These are phyloP conservation scores for Pseudoturritis turrita DNA, from an alignment of 345 rosid genomes.

Conservation along the genomic window DNA sequence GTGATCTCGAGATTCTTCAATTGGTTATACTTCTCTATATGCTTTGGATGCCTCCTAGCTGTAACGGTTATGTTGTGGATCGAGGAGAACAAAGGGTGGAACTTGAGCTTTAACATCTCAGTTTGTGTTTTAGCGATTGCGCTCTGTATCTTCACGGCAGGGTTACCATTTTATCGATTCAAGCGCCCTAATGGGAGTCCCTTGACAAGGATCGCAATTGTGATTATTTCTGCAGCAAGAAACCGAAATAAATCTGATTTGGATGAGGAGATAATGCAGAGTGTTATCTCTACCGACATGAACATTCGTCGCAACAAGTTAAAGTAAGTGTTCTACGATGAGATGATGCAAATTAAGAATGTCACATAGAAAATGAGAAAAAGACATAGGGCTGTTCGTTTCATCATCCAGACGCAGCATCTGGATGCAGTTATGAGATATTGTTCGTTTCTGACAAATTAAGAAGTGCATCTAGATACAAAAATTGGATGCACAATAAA, in stretches of 20 bases:
- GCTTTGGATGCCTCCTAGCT: slow-evolving; percentile 39
- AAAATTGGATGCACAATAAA: no score
- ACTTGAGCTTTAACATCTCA: slow-evolving; percentile 38
- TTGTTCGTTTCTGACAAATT: no score
- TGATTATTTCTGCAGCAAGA: slow-evolving; percentile 31
- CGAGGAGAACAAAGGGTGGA: slow-evolving; percentile 49
- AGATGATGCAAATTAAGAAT: neutral
- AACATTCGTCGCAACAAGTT: slow-evolving; percentile 16
- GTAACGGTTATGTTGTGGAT: slow-evolving; percentile 49
- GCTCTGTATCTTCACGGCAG: slow-evolving; percentile 30
- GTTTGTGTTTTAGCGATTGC: slow-evolving; percentile 20
- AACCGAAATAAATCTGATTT: slow-evolving; percentile 26
- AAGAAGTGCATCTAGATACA: no score
- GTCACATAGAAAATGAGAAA: neutral
- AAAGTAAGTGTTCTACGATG: slow-evolving; percentile 24
- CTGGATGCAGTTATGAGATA: no score
- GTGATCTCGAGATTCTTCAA: slow-evolving; percentile 45
- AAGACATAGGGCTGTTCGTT: no score
- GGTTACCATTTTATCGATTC: slow-evolving; percentile 39
- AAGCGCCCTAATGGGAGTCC: slow-evolving; percentile 47
- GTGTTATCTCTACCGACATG: neutral
- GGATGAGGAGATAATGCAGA: neutral
- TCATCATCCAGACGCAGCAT: no score
- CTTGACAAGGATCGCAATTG: slow-evolving; percentile 36
- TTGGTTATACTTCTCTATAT: slow-evolving; percentile 48